Conservation (phyloP, 1,139 yeast genomes). For the Pneumocystis canis region DNA sequence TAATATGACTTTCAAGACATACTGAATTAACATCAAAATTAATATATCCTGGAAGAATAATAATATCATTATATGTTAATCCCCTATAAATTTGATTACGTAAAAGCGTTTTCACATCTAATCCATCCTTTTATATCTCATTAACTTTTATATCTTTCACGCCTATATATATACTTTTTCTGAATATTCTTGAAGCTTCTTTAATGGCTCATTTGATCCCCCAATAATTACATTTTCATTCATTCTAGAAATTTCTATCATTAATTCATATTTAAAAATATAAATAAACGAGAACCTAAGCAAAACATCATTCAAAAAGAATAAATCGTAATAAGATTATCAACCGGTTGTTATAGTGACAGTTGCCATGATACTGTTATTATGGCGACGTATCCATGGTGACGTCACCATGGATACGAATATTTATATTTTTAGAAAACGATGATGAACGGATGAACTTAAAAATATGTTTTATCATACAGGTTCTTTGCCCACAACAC, state of each 20-base stretch:
- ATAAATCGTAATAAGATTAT: too few species aligned
- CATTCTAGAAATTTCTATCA: background rate
- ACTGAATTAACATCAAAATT: constrained; percentile 72
- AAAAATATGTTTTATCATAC: too few species aligned
- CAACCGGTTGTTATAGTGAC: too few species aligned
- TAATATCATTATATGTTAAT: constrained; percentile 89
- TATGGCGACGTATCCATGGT: too few species aligned
- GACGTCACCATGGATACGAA: background rate
- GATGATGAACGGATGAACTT: too few species aligned
- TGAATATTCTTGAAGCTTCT: background rate
- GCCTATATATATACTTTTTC: background rate
- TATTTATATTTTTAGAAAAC: background rate
- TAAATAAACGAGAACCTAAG: too few species aligned
- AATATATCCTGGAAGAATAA: constrained; percentile 65
- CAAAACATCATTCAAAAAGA: too few species aligned
- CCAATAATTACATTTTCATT: background rate
- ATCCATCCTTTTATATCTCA: constrained; percentile 44
- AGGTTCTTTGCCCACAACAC: background rate
- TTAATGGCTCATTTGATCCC: too few species aligned
- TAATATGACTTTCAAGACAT: constrained; percentile 64
- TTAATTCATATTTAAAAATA: too few species aligned
- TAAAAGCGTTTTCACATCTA: constrained; percentile 70
- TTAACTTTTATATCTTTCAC: background rate
- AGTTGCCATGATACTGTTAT: too few species aligned
- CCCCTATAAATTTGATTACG: constrained; percentile 89